Conservation (phyloP, 306 rosid genomes). For the Gastrolobium villosum region DNA sequence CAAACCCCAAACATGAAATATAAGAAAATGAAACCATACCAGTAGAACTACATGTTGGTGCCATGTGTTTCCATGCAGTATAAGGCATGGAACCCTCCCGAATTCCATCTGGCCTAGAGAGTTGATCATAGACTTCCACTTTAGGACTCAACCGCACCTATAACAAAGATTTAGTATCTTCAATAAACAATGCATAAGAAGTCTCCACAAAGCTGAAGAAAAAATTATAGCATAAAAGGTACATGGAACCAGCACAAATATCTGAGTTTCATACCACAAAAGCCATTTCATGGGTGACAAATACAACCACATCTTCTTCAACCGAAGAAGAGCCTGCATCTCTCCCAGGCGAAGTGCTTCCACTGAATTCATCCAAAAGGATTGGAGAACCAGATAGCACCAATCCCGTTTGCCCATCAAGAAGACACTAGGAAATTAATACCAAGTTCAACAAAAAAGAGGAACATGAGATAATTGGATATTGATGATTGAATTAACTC, state of each 20-base stretch:
- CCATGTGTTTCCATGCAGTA: slow-evolving; percentile 83
- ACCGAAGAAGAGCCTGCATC: slow-evolving; percentile 85
- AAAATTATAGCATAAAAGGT: slow-evolving; percentile 49
- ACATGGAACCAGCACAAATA: slow-evolving; percentile 54
- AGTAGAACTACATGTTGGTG: slow-evolving; percentile 49
- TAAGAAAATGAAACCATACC: slow-evolving; percentile 55
- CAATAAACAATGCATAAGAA: slow-evolving; percentile 37
- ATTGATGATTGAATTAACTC: slow-evolving; percentile 27
- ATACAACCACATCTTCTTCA: slow-evolving; percentile 93
- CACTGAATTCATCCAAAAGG: slow-evolving; percentile 65
- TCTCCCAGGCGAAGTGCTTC: slow-evolving; percentile 54
- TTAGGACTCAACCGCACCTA: slow-evolving; percentile 85
- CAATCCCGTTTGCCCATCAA: slow-evolving; percentile 96
- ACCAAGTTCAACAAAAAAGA: slow-evolving; percentile 50
- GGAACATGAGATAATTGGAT: slow-evolving; percentile 49
- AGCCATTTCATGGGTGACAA: slow-evolving; percentile 94
- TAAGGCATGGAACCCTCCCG: slow-evolving; percentile 86
- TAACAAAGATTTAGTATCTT: slow-evolving; percentile 47
- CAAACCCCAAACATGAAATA: slow-evolving; percentile 42
- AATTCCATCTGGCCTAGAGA: slow-evolving; percentile 81
- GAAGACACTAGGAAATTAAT: slow-evolving; percentile 80
- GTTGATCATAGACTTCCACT: slow-evolving; percentile 79
- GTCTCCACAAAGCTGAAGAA: slow-evolving; percentile 42
- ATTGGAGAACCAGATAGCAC: slow-evolving; percentile 94
- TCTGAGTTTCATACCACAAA: slow-evolving; percentile 91